Evolutionary conservation across 2,329 filamentous ascomycete genomes (phyloP).

Genomic region (Fusarium piperis): DNA sequence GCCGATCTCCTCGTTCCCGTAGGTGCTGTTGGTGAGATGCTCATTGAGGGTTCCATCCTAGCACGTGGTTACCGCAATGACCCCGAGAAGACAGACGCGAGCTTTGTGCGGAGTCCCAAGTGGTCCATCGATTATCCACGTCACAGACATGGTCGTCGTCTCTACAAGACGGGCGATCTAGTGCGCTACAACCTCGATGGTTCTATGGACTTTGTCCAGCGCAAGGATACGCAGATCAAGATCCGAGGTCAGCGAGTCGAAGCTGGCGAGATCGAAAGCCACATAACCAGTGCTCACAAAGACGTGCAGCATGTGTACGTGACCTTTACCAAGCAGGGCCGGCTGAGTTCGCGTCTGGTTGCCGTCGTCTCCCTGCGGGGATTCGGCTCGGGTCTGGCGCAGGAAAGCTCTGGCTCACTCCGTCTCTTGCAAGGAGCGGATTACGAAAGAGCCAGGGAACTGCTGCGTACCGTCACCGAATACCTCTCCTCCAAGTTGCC

Average conservation of each 20-base stretch:
- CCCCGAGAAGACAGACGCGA: neutral
- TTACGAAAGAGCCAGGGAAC: too few relatives aligned
- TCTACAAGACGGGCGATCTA: conserved; percentile 3
- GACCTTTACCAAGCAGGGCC: too few relatives aligned
- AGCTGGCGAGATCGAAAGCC: conserved; percentile 42
- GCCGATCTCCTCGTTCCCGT: conserved; percentile 10
- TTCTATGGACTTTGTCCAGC: neutral
- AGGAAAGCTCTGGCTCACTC: too few relatives aligned
- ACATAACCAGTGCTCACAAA: neutral
- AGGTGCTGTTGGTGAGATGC: conserved; percentile 31
- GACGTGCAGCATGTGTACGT: conserved; percentile 8
- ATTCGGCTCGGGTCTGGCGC: too few relatives aligned
- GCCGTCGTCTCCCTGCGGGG: too few relatives aligned
- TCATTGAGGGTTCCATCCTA: conserved; percentile 30
- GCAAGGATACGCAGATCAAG: conserved; percentile 1
- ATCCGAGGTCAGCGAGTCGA: conserved; percentile 61
- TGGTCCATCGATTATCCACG: conserved; percentile 51
- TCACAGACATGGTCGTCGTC: conserved; percentile 56
- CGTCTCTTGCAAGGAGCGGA: too few relatives aligned
- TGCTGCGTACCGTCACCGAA: too few relatives aligned
- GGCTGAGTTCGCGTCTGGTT: too few relatives aligned
- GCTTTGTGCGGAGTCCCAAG: neutral
- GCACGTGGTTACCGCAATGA: conserved; percentile 20
- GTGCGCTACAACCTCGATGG: neutral
- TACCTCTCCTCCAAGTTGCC: too few relatives aligned